Conservation (phyloP, 1,139 yeast species). For the Taiozyma onychis region DNA sequence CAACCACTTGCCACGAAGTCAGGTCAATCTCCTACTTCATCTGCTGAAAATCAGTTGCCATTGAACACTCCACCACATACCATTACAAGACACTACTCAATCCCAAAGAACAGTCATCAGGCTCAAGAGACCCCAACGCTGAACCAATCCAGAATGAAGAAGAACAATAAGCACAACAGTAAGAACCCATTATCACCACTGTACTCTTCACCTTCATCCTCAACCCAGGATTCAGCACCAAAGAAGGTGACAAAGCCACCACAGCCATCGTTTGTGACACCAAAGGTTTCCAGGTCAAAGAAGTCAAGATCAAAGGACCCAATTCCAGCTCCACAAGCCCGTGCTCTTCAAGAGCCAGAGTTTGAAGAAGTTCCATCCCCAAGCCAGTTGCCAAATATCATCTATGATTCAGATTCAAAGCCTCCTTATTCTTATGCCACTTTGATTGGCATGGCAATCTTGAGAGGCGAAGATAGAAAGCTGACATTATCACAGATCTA, state of each 20-base stretch:
- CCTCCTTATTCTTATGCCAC: constrained; percentile 96
- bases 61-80: constrained; percentile 25
- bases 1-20: neutral
- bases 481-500: constrained; percentile 89
- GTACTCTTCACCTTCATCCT: constrained; percentile 21
- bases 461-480: constrained; percentile 73
- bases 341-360: constrained; percentile 7
- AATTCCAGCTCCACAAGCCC: constrained; percentile 4
- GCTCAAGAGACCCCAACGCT: constrained; percentile 21
- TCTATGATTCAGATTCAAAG: constrained; percentile 35
- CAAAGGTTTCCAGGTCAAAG: constrained; percentile 8
- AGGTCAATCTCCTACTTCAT: constrained; percentile 11
- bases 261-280: constrained; percentile 20
- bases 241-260: constrained; percentile 19
- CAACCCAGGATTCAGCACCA: constrained; percentile 1
- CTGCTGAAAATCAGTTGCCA: constrained; percentile 13
- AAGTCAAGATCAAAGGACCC: constrained; percentile 1
- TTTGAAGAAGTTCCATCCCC: constrained; percentile 19
- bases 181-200: constrained; percentile 22
- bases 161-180: constrained; percentile 5
- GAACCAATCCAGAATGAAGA: constrained; percentile 15
- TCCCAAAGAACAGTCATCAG: constrained; percentile 11
- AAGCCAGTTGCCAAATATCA: constrained; percentile 19
- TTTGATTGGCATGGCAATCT: constrained; percentile 87
- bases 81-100: constrained; percentile 15